Base-by-base conservation (phyloP, 1,139 yeast genomes). In the Debaryomyces fabryi region DNA sequence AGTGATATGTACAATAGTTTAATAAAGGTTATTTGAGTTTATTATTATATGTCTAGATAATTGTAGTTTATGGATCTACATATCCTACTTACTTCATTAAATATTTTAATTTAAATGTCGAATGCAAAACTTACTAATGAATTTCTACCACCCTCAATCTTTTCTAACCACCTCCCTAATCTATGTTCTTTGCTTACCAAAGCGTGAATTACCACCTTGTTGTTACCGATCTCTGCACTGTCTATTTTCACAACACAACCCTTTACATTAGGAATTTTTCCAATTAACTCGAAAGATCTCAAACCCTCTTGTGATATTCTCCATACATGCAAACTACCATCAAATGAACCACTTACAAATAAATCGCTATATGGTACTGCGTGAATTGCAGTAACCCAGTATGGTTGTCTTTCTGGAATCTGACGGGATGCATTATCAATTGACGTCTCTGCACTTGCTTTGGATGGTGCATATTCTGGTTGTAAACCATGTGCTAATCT, bases 291-390 rank as follows among this genome's bases (percentile, higher is more conserved):
- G 60, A 90, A 88, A 32, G 74, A 70, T 56, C 96, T 78, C 59
- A 85, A 65, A 48, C 82, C 85, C 44, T 79, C 84, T 35, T 59
- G 59, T 47, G 79, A 81, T 32, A 93, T 65, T 59, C 81, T 82
- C 98, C 98, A 93, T 42, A 90, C 76, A 52, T 80, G 82, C 49
- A 92, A 66, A 6, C 72, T 66, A 3, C 98, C 98, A 62, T 82
- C 81, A 84, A 89, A 88, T 2, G 98, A 91, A 0, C 99, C 99
- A 21, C 91, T 83, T 46, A 93, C 71, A 60, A 93, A 89, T 6
- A 90, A 67, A 62, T 95, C 92, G 23, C 93, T 80, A 63, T 81
- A 92, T n/a, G 99, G 97, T n/a, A 93, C 72, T 0, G 96, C 90
- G 60, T 85, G 77, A 10, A 93, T 67, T 1, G 93, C 75, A 0